Base-by-base conservation (phyloP, 345 rosid genomes). In the Orychophragmus violaceus region DNA sequence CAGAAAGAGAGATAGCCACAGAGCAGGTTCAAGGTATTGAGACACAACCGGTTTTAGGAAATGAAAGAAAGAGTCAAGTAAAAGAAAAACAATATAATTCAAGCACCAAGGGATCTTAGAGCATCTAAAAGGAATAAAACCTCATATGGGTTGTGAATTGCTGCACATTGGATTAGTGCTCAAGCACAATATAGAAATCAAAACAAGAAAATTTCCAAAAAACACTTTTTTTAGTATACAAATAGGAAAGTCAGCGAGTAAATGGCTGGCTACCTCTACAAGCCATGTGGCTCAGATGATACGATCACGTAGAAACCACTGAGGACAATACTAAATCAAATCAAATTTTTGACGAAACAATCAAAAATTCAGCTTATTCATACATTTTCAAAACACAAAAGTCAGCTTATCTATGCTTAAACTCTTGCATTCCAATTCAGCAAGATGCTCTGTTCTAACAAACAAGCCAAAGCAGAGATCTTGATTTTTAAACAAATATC, bases 221-320 rank as follows among this genome's bases (percentile, higher is more conserved):
- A 25, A 27, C 62, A 62, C 18, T 37, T 30, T 29, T 37, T 39
- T 5, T 13, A 48, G 1, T 16, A 53, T 49, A 51, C 56, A 52
- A 1, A 11, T 14, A 50, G n/a, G 60, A 30, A 75, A 69, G 70
- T 75, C 75, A 62, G 69, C 65, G 3, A 46, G 37, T 7, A 49
- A 49, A 62, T 39, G 63, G 56, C 42, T 54, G 50, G 55, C 18
- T 44, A 57, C 61, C 68, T 60, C 45, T 14, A 64, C 21, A 72
- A 72, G 42, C 71, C 76, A 72, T 65, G 71, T 58, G n/a, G 74
- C 46, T 46, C 6, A 35, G 36, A 68, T 27, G 46, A 35, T 35
- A 74, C 51, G 10, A 17, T 55, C 65, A 74, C 69, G 53, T 7
- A 74, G 22, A 28, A 62, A 60, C 1, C 59, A 60, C 3, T 3